Percentiles rank a stretch among this genome's conserved stretches.
phyloP scores from a whole-genome alignment of 2,329 filamentous ascomycete species.

The Microcyclosporella mali region DNA sequence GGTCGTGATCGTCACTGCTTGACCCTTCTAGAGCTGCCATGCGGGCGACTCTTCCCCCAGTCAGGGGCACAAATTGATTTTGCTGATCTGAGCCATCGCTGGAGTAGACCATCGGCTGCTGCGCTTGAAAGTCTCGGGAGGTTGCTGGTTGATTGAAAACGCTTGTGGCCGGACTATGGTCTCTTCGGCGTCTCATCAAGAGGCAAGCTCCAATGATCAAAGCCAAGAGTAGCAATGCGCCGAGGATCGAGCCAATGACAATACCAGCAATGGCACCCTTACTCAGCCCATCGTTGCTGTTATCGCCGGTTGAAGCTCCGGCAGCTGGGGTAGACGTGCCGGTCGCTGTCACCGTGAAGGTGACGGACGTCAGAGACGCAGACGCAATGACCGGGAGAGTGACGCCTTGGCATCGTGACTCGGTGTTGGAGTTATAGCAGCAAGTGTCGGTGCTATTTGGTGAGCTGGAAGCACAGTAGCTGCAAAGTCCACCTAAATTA shows the following conservation, averaged over 20 bases:
- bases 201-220: conserved; percentile 57
- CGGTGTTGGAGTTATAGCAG: conserved; percentile 76
- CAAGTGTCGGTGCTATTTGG: conserved; percentile 92
- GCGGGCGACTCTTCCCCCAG: conserved; percentile 82
- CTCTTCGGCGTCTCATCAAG: conserved; percentile 50
- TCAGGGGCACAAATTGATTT: conserved; percentile 50
- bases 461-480: conserved; percentile 76
- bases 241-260: conserved; percentile 72
- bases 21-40: conserved; percentile 90
- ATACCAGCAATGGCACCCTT: conserved; percentile 77
- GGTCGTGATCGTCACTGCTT: conserved; percentile 45
- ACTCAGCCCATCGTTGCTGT: conserved; percentile 51
- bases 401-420: conserved; percentile 67
- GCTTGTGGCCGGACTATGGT: conserved; percentile 59
- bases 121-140: conserved; percentile 30
- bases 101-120: conserved; percentile 37
- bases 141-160: conserved; percentile 86
- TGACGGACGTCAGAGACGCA: conserved; percentile 51
- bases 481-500: conserved; percentile 69
- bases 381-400: conserved; percentile 62
- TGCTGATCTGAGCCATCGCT: conserved; percentile 35
- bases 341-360: conserved; percentile 47
- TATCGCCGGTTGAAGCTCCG: conserved; percentile 26
- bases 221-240: conserved; percentile 61
- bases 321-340: conserved; percentile 14